Conservation (phyloP, 208 protist species). For the Strigomonas culicis region DNA sequence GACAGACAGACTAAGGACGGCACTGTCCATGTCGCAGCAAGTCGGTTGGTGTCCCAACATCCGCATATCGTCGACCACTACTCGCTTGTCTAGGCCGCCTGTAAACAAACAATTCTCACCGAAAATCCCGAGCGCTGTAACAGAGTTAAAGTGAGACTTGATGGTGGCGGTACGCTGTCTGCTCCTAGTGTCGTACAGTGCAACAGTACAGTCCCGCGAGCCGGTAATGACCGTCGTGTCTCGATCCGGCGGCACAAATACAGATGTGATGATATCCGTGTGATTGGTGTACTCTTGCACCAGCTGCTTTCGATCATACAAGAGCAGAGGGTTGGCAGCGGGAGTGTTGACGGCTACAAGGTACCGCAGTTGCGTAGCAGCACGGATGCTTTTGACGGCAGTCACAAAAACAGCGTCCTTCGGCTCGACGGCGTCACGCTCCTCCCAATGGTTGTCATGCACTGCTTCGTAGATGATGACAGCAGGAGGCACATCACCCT, state of each 20-base stretch:
- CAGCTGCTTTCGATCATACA: conserved; percentile 62
- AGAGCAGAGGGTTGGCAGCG: conserved; percentile 36
- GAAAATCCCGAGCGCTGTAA: conserved; percentile 71
- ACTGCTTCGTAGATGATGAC: conserved; percentile 77
- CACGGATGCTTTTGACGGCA: conserved; percentile 50
- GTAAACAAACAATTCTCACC: conserved; percentile 85
- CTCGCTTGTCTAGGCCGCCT: conserved; percentile 66
- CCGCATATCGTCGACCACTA: conserved; percentile 75
- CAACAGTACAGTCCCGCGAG: conserved; percentile 76
- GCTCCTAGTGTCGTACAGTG: conserved; percentile 72
- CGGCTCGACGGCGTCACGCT: conserved; percentile 70
- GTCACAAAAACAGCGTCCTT: conserved; percentile 72
- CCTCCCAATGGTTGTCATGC: conserved; percentile 64
- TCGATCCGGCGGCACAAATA: conserved; percentile 65
- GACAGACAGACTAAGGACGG: conserved; percentile 69
- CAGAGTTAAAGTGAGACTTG: conserved; percentile 67
- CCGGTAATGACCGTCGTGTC: conserved; percentile 74
- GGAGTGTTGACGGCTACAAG: conserved; percentile 54
- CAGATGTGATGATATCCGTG: conserved; percentile 78
- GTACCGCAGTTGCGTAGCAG: conserved; percentile 35
- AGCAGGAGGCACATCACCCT: conserved; percentile 45
- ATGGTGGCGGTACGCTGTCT: conserved; percentile 33
- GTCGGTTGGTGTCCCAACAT: conserved; percentile 45
- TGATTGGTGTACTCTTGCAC: conserved; percentile 77
- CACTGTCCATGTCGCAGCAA: conserved; percentile 70